Percentiles rank a stretch among this genome's conserved stretches.
Conservation (phyloP, 176 grass and related monocot species). For the Ampelocalamus luodianensis region DNA sequence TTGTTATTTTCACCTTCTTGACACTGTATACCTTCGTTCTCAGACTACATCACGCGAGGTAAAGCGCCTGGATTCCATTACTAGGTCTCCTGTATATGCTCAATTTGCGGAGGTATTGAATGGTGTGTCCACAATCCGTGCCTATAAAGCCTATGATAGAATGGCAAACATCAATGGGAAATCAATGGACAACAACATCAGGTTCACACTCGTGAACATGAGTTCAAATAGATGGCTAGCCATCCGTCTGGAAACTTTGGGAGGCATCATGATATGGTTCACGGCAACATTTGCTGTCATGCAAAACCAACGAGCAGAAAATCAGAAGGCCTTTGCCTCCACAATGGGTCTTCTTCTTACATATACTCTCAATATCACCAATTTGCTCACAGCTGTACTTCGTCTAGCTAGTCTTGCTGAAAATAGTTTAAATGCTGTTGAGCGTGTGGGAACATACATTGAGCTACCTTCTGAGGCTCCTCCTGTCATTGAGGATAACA, state of each 20-base stretch:
- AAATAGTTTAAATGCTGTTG: slow-evolving; percentile 99
- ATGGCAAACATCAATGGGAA: slow-evolving; percentile 90
- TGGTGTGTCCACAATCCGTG: slow-evolving; percentile 94
- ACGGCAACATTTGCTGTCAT: slow-evolving; percentile 96
- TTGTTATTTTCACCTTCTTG: slow-evolving; percentile 40
- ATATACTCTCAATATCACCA: slow-evolving; percentile 96
- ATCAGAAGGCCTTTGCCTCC: slow-evolving; percentile 94
- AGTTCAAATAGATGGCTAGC: slow-evolving; percentile 90
- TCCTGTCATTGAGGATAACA: slow-evolving; percentile 82
- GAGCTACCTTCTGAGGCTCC: slow-evolving; percentile 93
- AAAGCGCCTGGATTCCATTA: slow-evolving; percentile 95
- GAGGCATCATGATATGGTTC: slow-evolving; percentile 99
- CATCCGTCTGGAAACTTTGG: slow-evolving; percentile 97
- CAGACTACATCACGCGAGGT: slow-evolving; percentile 92
- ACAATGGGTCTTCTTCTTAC: slow-evolving; percentile 97
- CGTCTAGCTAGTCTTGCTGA: slow-evolving; percentile 97
- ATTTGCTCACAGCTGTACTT: slow-evolving; percentile 77
- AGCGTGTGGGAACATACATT: slow-evolving; percentile 87
- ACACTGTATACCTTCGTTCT: slow-evolving; percentile 41
- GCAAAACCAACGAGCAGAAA: slow-evolving; percentile 91
- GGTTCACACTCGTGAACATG: slow-evolving; percentile 94
- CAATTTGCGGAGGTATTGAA: slow-evolving; percentile 97
- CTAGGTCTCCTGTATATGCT: slow-evolving; percentile 95
- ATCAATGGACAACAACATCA: slow-evolving; percentile 99
- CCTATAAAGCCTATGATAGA: slow-evolving; percentile 97